Evolutionary conservation across 805 yeast genomes (phyloP), one percentile per base, ranked within the genome.

Genomic region (Kregervanrija delftensis): DNA sequence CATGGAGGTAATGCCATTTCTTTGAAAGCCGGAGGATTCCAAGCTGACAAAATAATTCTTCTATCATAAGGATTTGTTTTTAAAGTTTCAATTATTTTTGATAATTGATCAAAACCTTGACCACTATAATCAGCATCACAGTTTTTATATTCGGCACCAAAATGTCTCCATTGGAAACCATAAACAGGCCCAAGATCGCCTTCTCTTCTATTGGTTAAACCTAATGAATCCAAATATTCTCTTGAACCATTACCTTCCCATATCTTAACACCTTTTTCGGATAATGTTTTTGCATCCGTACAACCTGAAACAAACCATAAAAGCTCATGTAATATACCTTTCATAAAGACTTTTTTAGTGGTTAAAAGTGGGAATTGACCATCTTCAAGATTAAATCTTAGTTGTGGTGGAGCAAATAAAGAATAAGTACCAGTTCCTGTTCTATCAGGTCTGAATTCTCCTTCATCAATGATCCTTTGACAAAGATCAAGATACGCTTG

Each of bases 161-260:
- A 93, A 65, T 93, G 99, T 57, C 99, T 80, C 99, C 99, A 93
- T 65, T 93, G 99, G 68, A 93, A 93, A 0, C 99, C 99, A 62
- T 93, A 93, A 2, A 93, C 97, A 1, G 99, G 99, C 1, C 99
- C 99, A 54, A 93, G 65, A 66, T 93, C 99, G 44, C 98, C 98
- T 56, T 80, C 96, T 47, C 89, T 72, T 60, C 96, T 80, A 47
- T 85, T 72, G 0, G 74, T 73, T 39, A 93, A 73, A 1, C 98
- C 99, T 33, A 89, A 66, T 4, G 78, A 74, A 61, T 93, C 97
- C 44, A 93, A 69, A 61, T 79, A 93, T 63, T 88, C 96, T 49
- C 97, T 73, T 33, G 96, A 86, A 10, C 98, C 99, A 62, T 93
- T 93, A 13, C 99, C 99, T 63, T 93, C 99, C 99, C 99, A 93